Evolutionary conservation across 805 yeast species (phyloP).

Genomic region (Wickerhamiella hasegawae): DNA sequence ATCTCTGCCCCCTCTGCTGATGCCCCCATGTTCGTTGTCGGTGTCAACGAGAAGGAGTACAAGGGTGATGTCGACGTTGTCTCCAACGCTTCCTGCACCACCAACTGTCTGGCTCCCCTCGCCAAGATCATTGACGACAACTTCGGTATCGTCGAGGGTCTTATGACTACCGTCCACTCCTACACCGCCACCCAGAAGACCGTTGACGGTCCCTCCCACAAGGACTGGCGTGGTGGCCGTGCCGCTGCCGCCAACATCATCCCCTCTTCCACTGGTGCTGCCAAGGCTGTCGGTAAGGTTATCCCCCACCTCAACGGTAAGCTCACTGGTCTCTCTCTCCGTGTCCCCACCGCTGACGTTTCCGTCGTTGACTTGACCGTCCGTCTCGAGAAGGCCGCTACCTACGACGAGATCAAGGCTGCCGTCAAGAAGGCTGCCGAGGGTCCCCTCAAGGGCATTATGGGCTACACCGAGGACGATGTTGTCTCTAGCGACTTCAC

Average conservation of each 20-base stretch:
- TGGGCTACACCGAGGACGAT: slow-evolving; percentile 85
- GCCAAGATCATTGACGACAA: slow-evolving; percentile 78
- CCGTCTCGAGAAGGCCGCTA: slow-evolving; percentile 57
- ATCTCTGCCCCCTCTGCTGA: slow-evolving; percentile 90
- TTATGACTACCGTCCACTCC: slow-evolving; percentile 94
- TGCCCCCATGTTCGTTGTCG: slow-evolving; percentile 90
- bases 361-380: slow-evolving; percentile 88
- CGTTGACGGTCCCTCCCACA: slow-evolving; percentile 92
- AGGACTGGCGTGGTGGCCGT: slow-evolving; percentile 98
- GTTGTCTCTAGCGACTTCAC: slow-evolving; percentile 86
- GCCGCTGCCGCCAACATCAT: slow-evolving; percentile 91
- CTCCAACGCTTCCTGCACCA: slow-evolving; percentile 91
- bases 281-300: slow-evolving; percentile 94
- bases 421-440: slow-evolving; percentile 58
- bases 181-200: slow-evolving; percentile 94
- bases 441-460: slow-evolving; percentile 61
- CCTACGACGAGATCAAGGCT: slow-evolving; percentile 70
- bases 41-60: slow-evolving; percentile 75
- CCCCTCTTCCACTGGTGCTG: slow-evolving; percentile 95
- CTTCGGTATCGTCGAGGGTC: slow-evolving; percentile 80
- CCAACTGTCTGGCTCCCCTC: slow-evolving; percentile 89
- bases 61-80: slow-evolving; percentile 58
- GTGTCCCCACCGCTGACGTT: slow-evolving; percentile 89
- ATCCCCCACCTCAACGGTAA: slow-evolving; percentile 82
- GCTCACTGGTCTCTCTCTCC: slow-evolving; percentile 85